These are phyloP conservation scores for Taiozyma sp. DNA, from an alignment of 1,139 yeast genomes.

Conservation along the genomic window DNA sequence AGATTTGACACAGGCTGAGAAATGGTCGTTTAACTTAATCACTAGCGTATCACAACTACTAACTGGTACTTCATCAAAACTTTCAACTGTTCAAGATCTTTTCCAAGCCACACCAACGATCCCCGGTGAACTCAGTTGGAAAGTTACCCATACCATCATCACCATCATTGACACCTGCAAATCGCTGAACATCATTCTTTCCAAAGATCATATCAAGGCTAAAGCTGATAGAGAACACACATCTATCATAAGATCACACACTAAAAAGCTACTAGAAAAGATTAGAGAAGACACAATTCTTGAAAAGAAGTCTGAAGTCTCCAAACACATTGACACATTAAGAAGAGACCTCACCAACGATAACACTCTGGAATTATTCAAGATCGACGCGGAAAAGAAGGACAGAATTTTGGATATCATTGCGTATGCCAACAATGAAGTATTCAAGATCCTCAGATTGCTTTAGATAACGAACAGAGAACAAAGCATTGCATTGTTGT, in stretches of 20 bases:
- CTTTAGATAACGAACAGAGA: slow-evolving; percentile 2
- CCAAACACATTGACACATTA: background rate
- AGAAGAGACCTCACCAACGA: slow-evolving; percentile 1
- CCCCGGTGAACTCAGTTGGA: slow-evolving; percentile 16
- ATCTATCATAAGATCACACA: slow-evolving; percentile 12
- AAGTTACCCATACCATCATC: slow-evolving; percentile 12
- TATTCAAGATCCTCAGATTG: slow-evolving; percentile 9
- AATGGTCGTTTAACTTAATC: slow-evolving; percentile 28
- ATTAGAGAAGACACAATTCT: slow-evolving; percentile 11
- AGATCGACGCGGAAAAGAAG: slow-evolving; percentile 2
- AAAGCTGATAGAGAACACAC: slow-evolving; percentile 5
- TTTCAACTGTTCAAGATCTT: background rate
- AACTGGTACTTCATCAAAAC: background rate
- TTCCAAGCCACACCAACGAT: slow-evolving; percentile 9
- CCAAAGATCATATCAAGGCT: slow-evolving; percentile 2
- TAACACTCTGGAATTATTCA: slow-evolving; percentile 3
- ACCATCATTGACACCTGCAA: slow-evolving; percentile 17
- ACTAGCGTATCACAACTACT: slow-evolving; percentile 15
- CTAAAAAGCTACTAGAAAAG: slow-evolving; percentile 1
- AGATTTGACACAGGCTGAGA: slow-evolving; percentile 28
- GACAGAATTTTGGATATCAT: slow-evolving; percentile 10
- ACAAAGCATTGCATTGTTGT: background rate
- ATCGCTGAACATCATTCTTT: slow-evolving; percentile 10
- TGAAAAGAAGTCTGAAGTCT: slow-evolving; percentile 1
- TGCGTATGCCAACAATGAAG: slow-evolving; percentile 7